These are phyloP conservation scores for Ceriops zippeliana DNA, from an alignment of 345 rosid species.

Conservation along the genomic window DNA sequence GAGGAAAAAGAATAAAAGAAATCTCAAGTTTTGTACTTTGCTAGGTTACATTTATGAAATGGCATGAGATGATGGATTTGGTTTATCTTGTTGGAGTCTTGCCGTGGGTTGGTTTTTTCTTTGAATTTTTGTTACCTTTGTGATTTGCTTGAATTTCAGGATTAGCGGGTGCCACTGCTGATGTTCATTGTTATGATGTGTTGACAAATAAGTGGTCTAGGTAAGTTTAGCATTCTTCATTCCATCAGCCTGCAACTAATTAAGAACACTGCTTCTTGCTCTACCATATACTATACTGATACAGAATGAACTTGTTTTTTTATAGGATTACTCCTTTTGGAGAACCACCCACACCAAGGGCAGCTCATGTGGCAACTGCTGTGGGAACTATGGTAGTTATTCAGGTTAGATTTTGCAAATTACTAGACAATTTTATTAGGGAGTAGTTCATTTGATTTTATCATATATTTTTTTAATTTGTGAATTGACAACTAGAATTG, in stretches of 20 bases:
- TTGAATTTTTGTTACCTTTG: slow-evolving; percentile 2
- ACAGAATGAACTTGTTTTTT: slow-evolving; percentile 17
- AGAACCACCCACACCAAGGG: slow-evolving; percentile 98
- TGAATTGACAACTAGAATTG: slow-evolving; percentile 14
- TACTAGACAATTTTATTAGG: not conserved
- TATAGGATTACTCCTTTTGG: slow-evolving; percentile 79
- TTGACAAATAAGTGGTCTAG: slow-evolving; percentile 92
- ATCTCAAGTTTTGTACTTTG: not conserved
- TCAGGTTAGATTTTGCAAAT: slow-evolving; percentile 55
- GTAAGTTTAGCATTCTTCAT: slow-evolving; percentile 38
- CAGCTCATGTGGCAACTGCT: slow-evolving; percentile 98
- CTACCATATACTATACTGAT: not conserved
- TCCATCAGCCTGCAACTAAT: slow-evolving; percentile 2
- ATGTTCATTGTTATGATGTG: slow-evolving; percentile 95
- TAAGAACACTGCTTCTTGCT: not conserved
- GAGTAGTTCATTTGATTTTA: not conserved
- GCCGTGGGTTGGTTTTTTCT: not conserved
- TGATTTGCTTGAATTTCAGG: slow-evolving; percentile 50
- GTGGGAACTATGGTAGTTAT: slow-evolving; percentile 99
- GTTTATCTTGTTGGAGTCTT: not conserved
- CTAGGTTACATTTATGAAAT: not conserved
- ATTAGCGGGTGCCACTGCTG: slow-evolving; percentile 98
- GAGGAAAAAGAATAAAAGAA: not conserved
- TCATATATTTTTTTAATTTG: slow-evolving; percentile 2
- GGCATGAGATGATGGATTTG: slow-evolving; percentile 5